Percentiles rank a stretch among this genome's conserved stretches.
phyloP scores from a whole-genome alignment of 306 rosid species.

The Quercus berberidifolia region DNA sequence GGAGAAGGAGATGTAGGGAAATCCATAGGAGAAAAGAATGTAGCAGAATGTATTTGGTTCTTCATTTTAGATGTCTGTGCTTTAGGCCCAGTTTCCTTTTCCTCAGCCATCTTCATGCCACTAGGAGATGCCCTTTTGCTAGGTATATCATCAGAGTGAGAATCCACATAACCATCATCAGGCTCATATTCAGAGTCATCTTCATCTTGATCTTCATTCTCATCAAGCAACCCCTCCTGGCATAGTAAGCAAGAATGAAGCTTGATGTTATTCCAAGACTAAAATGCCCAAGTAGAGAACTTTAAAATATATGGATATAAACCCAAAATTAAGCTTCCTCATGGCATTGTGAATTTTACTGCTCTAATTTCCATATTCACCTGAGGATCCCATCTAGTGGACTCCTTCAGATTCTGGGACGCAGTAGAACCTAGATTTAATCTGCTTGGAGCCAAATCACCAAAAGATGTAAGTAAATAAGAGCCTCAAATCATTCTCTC shows the following conservation, averaged over 20 bases:
- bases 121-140: slow-evolving; percentile 27
- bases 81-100: slow-evolving; percentile 30
- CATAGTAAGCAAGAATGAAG: slow-evolving; percentile 21
- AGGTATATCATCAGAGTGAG: slow-evolving; percentile 32
- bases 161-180: slow-evolving; percentile 40
- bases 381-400: slow-evolving; percentile 51
- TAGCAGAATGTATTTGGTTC: slow-evolving; percentile 45
- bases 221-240: slow-evolving; percentile 56
- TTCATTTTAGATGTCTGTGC: slow-evolving; percentile 32
- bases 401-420: slow-evolving; percentile 34
- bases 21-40: slow-evolving; percentile 54
- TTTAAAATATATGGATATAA: not conserved
- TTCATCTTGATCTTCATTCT: slow-evolving; percentile 65
- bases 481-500: slow-evolving; percentile 17
- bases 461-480: slow-evolving; percentile 5
- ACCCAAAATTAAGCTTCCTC: not conserved
- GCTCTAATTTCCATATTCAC: slow-evolving; percentile 26
- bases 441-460: slow-evolving; percentile 41
- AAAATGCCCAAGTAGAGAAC: not conserved
- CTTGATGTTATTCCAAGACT: slow-evolving; percentile 1
- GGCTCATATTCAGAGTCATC: slow-evolving; percentile 53
- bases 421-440: slow-evolving; percentile 33
- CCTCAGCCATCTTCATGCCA: slow-evolving; percentile 31
- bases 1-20: slow-evolving; percentile 54
- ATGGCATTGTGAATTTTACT: not conserved